Evolutionary conservation across 228 moss, liverwort and hornwort genomes (phyloP).

Genomic region (Sphagnum fallax): DNA sequence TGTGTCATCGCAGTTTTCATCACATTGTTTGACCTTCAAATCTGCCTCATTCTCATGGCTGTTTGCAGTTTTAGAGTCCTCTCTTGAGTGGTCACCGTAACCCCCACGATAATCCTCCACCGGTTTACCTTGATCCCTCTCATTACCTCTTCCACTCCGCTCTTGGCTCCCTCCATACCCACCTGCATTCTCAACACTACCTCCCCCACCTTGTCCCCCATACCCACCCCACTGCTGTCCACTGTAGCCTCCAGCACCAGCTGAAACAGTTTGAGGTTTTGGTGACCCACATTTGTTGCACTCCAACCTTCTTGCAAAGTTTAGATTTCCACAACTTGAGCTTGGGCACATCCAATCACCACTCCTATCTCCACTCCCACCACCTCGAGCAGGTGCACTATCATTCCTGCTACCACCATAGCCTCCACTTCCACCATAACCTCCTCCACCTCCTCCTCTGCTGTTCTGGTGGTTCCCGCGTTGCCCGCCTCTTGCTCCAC

Average conservation of each 20-base stretch:
- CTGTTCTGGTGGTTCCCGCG: constrained; percentile 37
- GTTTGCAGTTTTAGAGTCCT: constrained; percentile 51
- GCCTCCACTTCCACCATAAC: constrained; percentile 12
- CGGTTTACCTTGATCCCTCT: constrained; percentile 68
- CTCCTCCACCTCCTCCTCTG: constrained; percentile 20
- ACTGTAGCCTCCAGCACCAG: constrained; percentile 9
- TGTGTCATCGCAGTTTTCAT: constrained; percentile 49
- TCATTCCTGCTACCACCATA: constrained; percentile 6
- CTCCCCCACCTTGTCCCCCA: constrained; percentile 7
- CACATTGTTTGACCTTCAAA: constrained; percentile 49
- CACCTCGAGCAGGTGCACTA: neutral
- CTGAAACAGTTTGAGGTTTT: constrained; percentile 36
- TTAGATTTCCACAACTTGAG: constrained; percentile 48
- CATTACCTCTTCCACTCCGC: constrained; percentile 53
- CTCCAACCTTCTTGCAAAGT: constrained; percentile 57
- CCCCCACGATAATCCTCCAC: constrained; percentile 40
- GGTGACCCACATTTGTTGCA: constrained; percentile 54
- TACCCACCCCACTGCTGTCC: constrained; percentile 8
- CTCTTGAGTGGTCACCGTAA: constrained; percentile 51
- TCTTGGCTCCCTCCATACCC: constrained; percentile 37
- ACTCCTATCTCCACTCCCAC: constrained; percentile 40
- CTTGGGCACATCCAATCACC: constrained; percentile 61
- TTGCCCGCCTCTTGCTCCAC: constrained; percentile 31
- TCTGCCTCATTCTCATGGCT: constrained; percentile 51
- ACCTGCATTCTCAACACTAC: constrained; percentile 1